Evolutionary conservation across 78 protist genomes (phyloP).

Genomic region (Dictyostelium capitatum): DNA sequence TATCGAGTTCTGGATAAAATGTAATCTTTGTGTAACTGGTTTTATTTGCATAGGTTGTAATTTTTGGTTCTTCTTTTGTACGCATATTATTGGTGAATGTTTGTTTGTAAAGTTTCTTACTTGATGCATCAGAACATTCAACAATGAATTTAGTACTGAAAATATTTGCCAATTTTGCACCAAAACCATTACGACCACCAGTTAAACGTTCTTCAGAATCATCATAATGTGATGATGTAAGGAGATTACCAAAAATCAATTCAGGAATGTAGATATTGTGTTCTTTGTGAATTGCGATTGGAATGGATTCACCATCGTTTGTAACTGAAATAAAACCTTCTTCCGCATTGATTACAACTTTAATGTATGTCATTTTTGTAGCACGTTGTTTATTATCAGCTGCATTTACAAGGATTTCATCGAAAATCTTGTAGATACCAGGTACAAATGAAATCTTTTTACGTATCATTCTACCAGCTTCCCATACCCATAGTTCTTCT

Average conservation of each 20-base stretch:
- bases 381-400: constrained; percentile 98
- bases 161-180: constrained; percentile 99
- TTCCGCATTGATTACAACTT: constrained; percentile 88
- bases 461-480: background rate
- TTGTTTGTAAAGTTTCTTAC: constrained; percentile 46
- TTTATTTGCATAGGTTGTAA: constrained; percentile 19
- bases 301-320: constrained; percentile 98
- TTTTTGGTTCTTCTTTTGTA: constrained; percentile 40
- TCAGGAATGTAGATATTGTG: constrained; percentile 95
- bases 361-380: constrained; percentile 84
- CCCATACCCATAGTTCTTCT: constrained; percentile 85
- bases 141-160: constrained; percentile 90
- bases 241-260: constrained; percentile 97
- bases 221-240: constrained; percentile 94
- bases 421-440: constrained; percentile 98
- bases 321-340: constrained; percentile 81
- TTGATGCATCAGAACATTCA: constrained; percentile 86
- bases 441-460: constrained; percentile 91
- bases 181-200: constrained; percentile 98
- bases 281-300: constrained; percentile 96
- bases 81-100: constrained; percentile 83
- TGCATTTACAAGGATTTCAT: constrained; percentile 99
- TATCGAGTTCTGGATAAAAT: constrained; percentile 83
- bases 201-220: constrained; percentile 86
- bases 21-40: constrained; percentile 87